Evolutionary conservation across 129 eudicot genomes (phyloP).

Genomic region (Chrysanthemum lavandulifolium): DNA sequence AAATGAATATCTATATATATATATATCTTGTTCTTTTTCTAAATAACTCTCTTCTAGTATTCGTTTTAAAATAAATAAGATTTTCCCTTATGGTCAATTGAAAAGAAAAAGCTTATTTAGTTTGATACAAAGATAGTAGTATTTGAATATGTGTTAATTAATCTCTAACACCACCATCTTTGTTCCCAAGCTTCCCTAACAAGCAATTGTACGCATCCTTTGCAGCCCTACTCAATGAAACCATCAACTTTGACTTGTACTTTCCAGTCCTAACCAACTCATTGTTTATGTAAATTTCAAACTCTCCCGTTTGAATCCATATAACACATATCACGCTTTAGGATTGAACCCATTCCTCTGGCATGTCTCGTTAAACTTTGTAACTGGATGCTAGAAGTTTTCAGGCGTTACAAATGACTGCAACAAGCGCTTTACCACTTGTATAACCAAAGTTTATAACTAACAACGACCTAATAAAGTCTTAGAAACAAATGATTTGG

Average conservation of each 20-base stretch:
- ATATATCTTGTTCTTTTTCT: too few species aligned
- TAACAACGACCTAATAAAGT: background rate
- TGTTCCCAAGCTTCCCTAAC: conserved; percentile 17
- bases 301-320: conserved; percentile 39
- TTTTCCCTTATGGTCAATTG: conserved; percentile 13
- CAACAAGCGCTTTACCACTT: conserved; percentile 44
- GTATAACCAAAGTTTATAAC: background rate
- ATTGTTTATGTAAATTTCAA: conserved; percentile 34
- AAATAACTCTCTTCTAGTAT: background rate
- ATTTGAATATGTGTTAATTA: background rate
- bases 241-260: conserved; percentile 34
- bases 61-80: conserved; percentile 32
- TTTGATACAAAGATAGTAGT: conserved; percentile 22
- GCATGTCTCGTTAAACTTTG: conserved; percentile 48
- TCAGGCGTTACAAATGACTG: conserved; percentile 53
- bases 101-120: conserved; percentile 30
- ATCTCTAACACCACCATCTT: conserved; percentile 14
- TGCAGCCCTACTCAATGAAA: conserved; percentile 61
- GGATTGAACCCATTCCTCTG: conserved; percentile 40
- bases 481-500: background rate
- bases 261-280: conserved; percentile 42
- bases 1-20: too few species aligned
- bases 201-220: conserved; percentile 41
- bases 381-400: conserved; percentile 42
- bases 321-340: conserved; percentile 14